A percentile compares a stretch with the other conserved stretches of the same genome.
Conservation (phyloP, 768 basidiomycete species). For the Rhizopogon roseolus region DNA sequence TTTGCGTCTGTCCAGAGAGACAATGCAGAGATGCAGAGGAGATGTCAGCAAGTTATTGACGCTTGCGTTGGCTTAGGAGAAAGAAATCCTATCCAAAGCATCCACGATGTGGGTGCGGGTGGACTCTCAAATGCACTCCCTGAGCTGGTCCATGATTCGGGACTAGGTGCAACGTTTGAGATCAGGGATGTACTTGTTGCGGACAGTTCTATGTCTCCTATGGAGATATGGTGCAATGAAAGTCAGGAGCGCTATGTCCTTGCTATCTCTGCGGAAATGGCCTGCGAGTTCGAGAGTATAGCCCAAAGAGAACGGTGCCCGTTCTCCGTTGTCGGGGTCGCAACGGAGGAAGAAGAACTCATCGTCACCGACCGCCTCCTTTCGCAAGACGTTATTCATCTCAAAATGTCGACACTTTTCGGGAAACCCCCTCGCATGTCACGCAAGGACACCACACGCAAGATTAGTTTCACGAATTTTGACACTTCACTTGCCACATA, state of each 20-base stretch:
- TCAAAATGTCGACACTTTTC: constrained; percentile 94
- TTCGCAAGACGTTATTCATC: constrained; percentile 72
- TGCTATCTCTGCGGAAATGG: constrained; percentile 67
- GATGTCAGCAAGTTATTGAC: constrained; percentile 97
- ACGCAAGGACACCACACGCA: constrained; percentile 54
- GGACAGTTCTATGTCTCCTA: constrained; percentile 92
- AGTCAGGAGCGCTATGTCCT: constrained; percentile 97
- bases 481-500: constrained; percentile 68
- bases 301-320: constrained; percentile 90
- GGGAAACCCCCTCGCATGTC: constrained; percentile 94
- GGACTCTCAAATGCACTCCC: constrained; percentile 96
- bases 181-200: constrained; percentile 91
- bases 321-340: constrained; percentile 85
- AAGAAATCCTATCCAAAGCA: constrained; percentile 83
- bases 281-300: constrained; percentile 64
- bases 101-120: constrained; percentile 98
- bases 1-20: constrained; percentile 98
- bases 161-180: constrained; percentile 88
- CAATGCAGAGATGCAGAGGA: constrained; percentile 96
- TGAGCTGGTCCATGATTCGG: constrained; percentile 93
- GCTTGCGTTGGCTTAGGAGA: constrained; percentile 64
- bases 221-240: constrained; percentile 99
- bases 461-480: constrained; percentile 46
- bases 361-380: constrained; percentile 87
- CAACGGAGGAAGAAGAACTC: constrained; percentile 77